phyloP scores from a whole-genome alignment of 352 stramenopile species.

The Phytopythium montanum region DNA sequence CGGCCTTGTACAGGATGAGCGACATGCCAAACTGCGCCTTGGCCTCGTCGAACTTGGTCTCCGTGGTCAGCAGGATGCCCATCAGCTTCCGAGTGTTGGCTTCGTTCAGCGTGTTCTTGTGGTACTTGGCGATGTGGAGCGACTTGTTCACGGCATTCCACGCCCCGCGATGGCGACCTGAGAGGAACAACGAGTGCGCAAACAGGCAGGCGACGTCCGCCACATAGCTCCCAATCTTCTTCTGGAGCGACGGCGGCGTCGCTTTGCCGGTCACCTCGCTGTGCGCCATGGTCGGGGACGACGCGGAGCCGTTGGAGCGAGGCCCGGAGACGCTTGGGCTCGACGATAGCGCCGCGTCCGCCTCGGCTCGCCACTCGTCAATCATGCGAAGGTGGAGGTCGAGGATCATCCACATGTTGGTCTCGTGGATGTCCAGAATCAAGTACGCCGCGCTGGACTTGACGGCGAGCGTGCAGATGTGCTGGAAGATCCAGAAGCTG shows the following conservation, averaged over 20 bases:
- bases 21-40: constrained; percentile 77
- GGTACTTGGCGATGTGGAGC: constrained; percentile 68
- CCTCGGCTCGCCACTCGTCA: constrained; percentile 48
- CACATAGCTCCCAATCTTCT: constrained; percentile 53
- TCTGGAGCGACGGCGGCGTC: constrained; percentile 18
- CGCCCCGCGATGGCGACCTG: constrained; percentile 62
- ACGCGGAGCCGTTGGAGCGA: not conserved
- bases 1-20: constrained; percentile 71
- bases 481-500: constrained; percentile 74
- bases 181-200: constrained; percentile 69
- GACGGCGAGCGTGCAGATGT: constrained; percentile 73
- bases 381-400: constrained; percentile 72
- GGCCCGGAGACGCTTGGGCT: not conserved
- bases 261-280: constrained; percentile 1
- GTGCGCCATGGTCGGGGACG: constrained; percentile 1
- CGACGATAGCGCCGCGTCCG: constrained; percentile 1
- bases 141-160: constrained; percentile 73
- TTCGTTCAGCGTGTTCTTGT: constrained; percentile 64
- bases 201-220: constrained; percentile 74
- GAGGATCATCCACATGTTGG: constrained; percentile 80
- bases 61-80: constrained; percentile 71
- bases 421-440: constrained; percentile 77
- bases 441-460: constrained; percentile 74
- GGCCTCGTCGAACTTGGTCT: constrained; percentile 81
- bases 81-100: constrained; percentile 78